These are phyloP conservation scores for Dactylellina haptotyla DNA, from an alignment of 2,329 filamentous ascomycete species.

Conservation along the genomic window DNA sequence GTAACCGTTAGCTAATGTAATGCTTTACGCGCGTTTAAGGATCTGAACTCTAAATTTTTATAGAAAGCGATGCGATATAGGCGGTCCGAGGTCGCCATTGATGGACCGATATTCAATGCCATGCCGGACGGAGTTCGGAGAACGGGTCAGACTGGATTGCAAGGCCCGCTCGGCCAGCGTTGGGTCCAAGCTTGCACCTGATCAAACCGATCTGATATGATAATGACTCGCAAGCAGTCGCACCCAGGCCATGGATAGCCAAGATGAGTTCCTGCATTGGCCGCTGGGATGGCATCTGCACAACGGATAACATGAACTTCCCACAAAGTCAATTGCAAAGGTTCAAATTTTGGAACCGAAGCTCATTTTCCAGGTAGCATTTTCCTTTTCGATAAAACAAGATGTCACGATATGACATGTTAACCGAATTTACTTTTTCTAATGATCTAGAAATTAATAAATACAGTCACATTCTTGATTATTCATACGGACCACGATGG, in stretches of 20 bases:
- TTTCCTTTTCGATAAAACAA: too few relatives aligned
- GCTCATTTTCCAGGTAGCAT: background rate
- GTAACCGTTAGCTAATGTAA: constrained; percentile 52
- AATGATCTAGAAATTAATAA: background rate
- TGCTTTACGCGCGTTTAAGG: constrained; percentile 40
- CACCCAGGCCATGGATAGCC: too few relatives aligned
- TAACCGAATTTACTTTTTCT: background rate
- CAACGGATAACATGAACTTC: too few relatives aligned
- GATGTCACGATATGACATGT: too few relatives aligned
- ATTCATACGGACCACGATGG: background rate
- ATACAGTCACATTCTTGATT: background rate
- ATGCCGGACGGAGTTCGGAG: constrained; percentile 50
- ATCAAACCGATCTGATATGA: constrained; percentile 2
- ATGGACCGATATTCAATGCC: constrained; percentile 1
- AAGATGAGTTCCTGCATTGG: too few relatives aligned
- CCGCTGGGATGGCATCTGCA: too few relatives aligned
- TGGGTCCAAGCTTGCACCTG: background rate
- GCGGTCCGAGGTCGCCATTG: background rate
- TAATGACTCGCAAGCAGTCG: background rate
- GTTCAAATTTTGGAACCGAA: background rate
- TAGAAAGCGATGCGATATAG: background rate
- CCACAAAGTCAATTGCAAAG: too few relatives aligned
- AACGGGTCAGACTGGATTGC: constrained; percentile 3
- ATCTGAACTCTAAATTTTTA: constrained; percentile 6
- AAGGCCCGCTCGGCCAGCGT: background rate